Percentiles rank a stretch among this genome's conserved stretches.
Conservation (phyloP, 768 basidiomycete genomes). For the Leccinum disarticulatum region DNA sequence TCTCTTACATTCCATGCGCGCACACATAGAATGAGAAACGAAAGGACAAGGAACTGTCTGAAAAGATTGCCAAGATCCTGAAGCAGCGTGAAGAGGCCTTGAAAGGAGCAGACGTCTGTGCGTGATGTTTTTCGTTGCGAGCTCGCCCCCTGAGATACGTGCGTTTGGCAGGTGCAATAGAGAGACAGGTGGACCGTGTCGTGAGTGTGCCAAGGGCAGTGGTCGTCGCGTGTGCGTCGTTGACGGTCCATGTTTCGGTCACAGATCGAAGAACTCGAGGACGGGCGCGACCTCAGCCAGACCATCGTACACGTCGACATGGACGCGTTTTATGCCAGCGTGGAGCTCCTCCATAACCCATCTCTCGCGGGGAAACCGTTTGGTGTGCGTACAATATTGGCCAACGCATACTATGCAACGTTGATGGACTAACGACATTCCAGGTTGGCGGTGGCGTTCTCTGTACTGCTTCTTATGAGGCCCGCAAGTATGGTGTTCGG, state of each 20-base stretch:
- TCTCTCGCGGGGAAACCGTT: constrained; percentile 70
- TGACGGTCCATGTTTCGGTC: background rate
- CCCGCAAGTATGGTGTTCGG: constrained; percentile 84
- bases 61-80: constrained; percentile 69
- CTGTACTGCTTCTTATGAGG: constrained; percentile 89
- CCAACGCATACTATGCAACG: constrained; percentile 1
- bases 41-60: constrained; percentile 83
- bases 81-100: constrained; percentile 59
- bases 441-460: constrained; percentile 82
- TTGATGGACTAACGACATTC: constrained; percentile 2
- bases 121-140: constrained; percentile 18
- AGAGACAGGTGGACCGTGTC: constrained; percentile 64
- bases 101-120: constrained; percentile 57
- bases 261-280: constrained; percentile 68
- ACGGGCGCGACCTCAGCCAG: constrained; percentile 74
- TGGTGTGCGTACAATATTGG: constrained; percentile 44
- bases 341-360: constrained; percentile 69
- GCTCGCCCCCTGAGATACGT: background rate
- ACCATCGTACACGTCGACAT: constrained; percentile 93
- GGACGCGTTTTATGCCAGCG: constrained; percentile 89
- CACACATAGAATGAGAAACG: constrained; percentile 75
- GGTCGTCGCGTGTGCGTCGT: background rate
- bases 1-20: background rate
- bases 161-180: constrained; percentile 50
- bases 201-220: constrained; percentile 43